A percentile compares a stretch with the other conserved stretches of the same genome.
phyloP scores from a whole-genome alignment of 139 green algal genomes.

The Nannochloris sp. region DNA sequence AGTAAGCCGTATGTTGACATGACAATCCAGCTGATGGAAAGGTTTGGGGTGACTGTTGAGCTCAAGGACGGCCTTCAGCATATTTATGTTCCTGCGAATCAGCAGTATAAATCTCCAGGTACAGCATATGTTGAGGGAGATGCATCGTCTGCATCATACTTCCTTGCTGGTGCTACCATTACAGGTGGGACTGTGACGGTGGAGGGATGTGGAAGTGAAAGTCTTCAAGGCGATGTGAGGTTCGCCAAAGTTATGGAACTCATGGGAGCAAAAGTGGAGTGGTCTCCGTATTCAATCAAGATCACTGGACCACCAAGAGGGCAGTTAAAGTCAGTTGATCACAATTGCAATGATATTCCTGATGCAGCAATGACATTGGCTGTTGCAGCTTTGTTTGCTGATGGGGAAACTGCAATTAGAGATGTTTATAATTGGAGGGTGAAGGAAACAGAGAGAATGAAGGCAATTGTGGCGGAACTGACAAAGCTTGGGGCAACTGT shows the following conservation, averaged over 20 bases:
- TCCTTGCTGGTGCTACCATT: constrained; percentile 90
- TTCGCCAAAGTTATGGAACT: constrained; percentile 94
- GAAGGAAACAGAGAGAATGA: constrained; percentile 99
- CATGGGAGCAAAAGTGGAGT: constrained; percentile 92
- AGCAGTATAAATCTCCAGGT: constrained; percentile 84
- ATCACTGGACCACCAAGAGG: constrained; percentile 63
- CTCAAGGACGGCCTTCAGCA: constrained; percentile 68
- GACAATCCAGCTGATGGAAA: constrained; percentile 96
- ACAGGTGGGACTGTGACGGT: constrained; percentile 84
- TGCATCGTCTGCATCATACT: constrained; percentile 91
- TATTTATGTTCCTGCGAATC: constrained; percentile 50
- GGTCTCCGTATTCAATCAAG: constrained; percentile 81
- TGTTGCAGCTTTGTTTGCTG: constrained; percentile 89
- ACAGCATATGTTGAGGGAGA: constrained; percentile 94
- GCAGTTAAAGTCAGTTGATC: constrained; percentile 81
- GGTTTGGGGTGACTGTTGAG: constrained; percentile 76
- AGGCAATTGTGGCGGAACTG: constrained; percentile 89
- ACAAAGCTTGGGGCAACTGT: constrained; percentile 78
- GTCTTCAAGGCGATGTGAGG: constrained; percentile 85
- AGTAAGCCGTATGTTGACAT: constrained; percentile 97
- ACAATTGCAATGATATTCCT: constrained; percentile 98
- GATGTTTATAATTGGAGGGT: constrained; percentile 98
- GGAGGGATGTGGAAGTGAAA: constrained; percentile 87
- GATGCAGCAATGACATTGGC: constrained; percentile 98
- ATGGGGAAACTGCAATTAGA: constrained; percentile 73